Evolutionary conservation across 306 rosid species (phyloP).

Genomic region (Comarum palustre): DNA sequence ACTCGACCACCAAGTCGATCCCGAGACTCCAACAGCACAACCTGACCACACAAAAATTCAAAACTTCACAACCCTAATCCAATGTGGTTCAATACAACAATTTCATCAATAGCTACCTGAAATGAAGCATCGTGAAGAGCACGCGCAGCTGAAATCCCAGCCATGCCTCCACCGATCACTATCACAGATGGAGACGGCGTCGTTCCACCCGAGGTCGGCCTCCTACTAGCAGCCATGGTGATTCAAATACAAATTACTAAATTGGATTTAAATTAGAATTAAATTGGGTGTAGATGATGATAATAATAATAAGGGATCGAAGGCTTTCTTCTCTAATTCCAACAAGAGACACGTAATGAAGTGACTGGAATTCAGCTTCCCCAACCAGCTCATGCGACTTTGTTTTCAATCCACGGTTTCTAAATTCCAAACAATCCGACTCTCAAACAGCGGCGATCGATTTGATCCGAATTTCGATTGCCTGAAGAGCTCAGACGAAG

Average conservation of each 20-base stretch:
- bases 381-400: constrained; percentile 95
- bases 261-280: neutral
- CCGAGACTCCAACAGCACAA: constrained; percentile 78
- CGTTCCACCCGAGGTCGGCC: constrained; percentile 11
- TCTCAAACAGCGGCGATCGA: constrained; percentile 7
- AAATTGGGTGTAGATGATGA: constrained; percentile 1
- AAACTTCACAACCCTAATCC: neutral
- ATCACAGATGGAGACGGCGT: constrained; percentile 82
- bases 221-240: constrained; percentile 58
- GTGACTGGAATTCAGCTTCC: constrained; percentile 78
- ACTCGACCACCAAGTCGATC: constrained; percentile 94
- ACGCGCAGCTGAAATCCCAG: constrained; percentile 91
- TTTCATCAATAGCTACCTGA: constrained; percentile 46
- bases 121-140: constrained; percentile 87
- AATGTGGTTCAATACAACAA: neutral
- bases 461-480: too few species aligned
- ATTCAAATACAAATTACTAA: constrained; percentile 23
- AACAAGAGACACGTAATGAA: constrained; percentile 63
- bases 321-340: constrained; percentile 38
- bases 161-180: constrained; percentile 91
- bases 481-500: too few species aligned
- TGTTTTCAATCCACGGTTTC: constrained; percentile 18
- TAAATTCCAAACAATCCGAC: neutral
- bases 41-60: constrained; percentile 44
- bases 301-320: constrained; percentile 36